These are phyloP conservation scores for Melanomma pulvis-pyrius DNA, from an alignment of 495 filamentous ascomycete species.

Conservation along the genomic window DNA sequence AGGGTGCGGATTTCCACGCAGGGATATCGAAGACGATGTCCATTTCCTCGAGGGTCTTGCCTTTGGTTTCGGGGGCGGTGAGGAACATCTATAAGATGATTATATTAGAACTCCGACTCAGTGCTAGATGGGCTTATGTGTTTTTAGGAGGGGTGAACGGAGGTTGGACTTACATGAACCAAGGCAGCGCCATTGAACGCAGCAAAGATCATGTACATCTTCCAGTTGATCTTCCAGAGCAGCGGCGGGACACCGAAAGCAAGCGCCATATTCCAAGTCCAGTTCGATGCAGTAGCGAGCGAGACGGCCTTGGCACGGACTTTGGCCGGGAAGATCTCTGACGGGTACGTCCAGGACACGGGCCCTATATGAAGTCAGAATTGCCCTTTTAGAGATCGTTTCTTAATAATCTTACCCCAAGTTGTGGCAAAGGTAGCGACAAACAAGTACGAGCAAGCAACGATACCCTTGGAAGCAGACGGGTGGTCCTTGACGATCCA, in stretches of 20 bases:
- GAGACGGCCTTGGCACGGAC: slow-evolving; percentile 69
- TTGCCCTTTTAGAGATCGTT: too few species aligned
- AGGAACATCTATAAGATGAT: slow-evolving; percentile 52
- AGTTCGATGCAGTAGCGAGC: slow-evolving; percentile 66
- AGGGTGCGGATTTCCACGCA: slow-evolving; percentile 39
- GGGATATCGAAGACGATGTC: slow-evolving; percentile 44
- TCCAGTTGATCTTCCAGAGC: slow-evolving; percentile 59
- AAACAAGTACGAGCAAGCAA: slow-evolving; percentile 68
- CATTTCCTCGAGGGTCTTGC: slow-evolving; percentile 49
- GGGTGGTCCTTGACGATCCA: slow-evolving; percentile 36
- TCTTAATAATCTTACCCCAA: too few species aligned
- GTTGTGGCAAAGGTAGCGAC: slow-evolving; percentile 65
- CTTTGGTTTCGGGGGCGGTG: slow-evolving; percentile 59
- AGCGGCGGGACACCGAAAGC: slow-evolving; percentile 58
- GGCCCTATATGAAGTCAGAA: too few species aligned
- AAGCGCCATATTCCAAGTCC: slow-evolving; percentile 55
- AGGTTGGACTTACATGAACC: slow-evolving; percentile 49
- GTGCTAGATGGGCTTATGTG: background rate
- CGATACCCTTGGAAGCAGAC: slow-evolving; percentile 53
- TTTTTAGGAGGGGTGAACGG: background rate
- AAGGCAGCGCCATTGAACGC: slow-evolving; percentile 57
- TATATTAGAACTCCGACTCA: background rate
- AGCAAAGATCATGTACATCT: slow-evolving; percentile 55
- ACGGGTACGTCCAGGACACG: slow-evolving; percentile 65
- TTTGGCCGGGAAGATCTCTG: slow-evolving; percentile 68